phyloP scores from a whole-genome alignment of 1,139 yeast genomes.

The Spathaspora sp. region DNA sequence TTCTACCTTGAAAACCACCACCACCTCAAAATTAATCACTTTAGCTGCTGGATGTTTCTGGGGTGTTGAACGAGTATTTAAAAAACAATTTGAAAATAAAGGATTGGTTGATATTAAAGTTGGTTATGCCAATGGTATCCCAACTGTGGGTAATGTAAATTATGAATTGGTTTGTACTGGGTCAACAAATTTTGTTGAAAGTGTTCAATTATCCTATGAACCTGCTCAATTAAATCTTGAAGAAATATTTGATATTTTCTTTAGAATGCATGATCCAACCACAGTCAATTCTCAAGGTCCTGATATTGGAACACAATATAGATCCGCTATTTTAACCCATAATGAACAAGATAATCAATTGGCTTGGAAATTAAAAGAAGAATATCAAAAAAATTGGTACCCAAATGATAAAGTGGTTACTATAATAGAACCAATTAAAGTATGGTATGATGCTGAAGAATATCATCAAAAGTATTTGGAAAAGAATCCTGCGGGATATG shows the following conservation, averaged over 20 bases:
- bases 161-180: conserved; percentile 79
- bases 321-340: conserved; percentile 73
- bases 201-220: conserved; percentile 78
- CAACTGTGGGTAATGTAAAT: conserved; percentile 49
- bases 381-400: conserved; percentile 41
- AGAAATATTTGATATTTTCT: conserved; percentile 78
- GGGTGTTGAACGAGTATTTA: conserved; percentile 88
- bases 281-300: conserved; percentile 71
- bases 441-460: conserved; percentile 90
- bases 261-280: conserved; percentile 80
- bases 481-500: conserved; percentile 81
- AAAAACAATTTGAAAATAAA: conserved; percentile 59
- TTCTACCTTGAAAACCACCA: conserved; percentile 35
- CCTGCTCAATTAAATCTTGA: conserved; percentile 58
- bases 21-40: conserved; percentile 52
- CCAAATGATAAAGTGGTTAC: conserved; percentile 54
- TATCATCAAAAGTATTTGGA: conserved; percentile 84
- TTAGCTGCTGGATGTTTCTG: conserved; percentile 90
- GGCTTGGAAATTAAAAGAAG: conserved; percentile 29
- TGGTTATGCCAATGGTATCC: conserved; percentile 84
- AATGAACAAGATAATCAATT: conserved; percentile 38
- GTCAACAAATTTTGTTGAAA: conserved; percentile 72
- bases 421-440: conserved; percentile 60
- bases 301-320: conserved; percentile 80
- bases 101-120: conserved; percentile 78